Conservation (phyloP, 169 alveolate genomes). For the Eimeria maxima region DNA sequence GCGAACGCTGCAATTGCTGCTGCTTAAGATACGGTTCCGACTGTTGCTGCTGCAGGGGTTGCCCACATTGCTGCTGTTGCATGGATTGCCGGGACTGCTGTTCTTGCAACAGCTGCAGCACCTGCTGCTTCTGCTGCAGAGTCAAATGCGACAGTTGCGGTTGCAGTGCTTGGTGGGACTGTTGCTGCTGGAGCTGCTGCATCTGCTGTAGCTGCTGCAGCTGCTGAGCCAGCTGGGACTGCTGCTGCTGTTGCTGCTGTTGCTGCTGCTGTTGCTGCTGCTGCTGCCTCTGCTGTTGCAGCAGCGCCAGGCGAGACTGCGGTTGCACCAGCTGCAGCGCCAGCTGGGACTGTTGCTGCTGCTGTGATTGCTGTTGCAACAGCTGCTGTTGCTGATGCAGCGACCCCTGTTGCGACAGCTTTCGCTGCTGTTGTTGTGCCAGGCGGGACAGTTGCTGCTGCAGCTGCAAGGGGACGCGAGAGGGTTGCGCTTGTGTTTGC, state of each 20-base stretch:
- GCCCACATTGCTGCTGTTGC: no score
- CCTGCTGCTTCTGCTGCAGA: background rate
- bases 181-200: conserved; percentile 16
- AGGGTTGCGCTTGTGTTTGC: no score
- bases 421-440: conserved; percentile 13
- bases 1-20: no score
- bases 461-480: background rate
- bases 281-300: no score
- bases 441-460: background rate
- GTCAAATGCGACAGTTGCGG: background rate
- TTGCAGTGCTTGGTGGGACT: background rate
- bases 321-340: background rate
- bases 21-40: no score
- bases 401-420: background rate
- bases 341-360: background rate
- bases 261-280: background rate
- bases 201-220: background rate
- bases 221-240: background rate
- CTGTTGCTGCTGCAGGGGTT: no score
- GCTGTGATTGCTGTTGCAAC: background rate
- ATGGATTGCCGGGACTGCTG: no score
- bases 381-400: background rate
- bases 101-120: background rate
- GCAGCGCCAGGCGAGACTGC: background rate
- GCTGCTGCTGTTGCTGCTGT: background rate